Evolutionary conservation across 140 eudicot species (phyloP).

Genomic region (Cichorium intybus): DNA sequence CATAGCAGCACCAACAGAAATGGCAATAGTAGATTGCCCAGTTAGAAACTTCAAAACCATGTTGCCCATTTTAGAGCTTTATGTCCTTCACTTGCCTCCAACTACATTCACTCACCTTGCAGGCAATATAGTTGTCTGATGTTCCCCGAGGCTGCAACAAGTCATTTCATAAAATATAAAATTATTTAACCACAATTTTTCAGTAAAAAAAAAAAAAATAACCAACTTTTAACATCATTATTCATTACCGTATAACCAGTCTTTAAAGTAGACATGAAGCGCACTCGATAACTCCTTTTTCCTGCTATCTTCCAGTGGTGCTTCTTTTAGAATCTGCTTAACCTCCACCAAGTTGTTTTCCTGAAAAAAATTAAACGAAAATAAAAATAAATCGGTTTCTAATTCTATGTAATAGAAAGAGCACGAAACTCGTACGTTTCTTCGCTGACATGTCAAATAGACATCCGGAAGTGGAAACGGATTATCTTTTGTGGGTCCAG

Average conservation of each 20-base stretch:
- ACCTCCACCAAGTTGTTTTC: conserved; percentile 71
- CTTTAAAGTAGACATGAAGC: conserved; percentile 89
- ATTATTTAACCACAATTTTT: background rate
- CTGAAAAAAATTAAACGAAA: conserved; percentile 36
- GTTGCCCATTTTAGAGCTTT: conserved; percentile 16
- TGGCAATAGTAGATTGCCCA: conserved; percentile 25
- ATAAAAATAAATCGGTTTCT: too few species aligned
- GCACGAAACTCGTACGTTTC: conserved; percentile 59
- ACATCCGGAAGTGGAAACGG: conserved; percentile 95
- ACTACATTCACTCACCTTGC: conserved; percentile 60
- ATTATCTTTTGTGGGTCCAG: conserved; percentile 79
- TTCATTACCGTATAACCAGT: conserved; percentile 87
- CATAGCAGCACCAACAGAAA: conserved; percentile 27
- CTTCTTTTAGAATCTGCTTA: conserved; percentile 73
- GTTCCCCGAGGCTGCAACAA: conserved; percentile 85
- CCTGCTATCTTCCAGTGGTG: conserved; percentile 80
- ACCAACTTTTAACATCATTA: background rate
- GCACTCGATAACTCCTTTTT: conserved; percentile 83
- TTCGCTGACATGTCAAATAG: conserved; percentile 69
- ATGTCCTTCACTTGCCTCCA: conserved; percentile 15
- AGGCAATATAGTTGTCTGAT: conserved; percentile 89
- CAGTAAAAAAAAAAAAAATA: background rate
- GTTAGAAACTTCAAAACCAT: conserved; percentile 1
- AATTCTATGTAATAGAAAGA: background rate
- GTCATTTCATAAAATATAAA: background rate